Evolutionary conservation across 192 early-diverging fungal genomes (phyloP), one percentile per base, ranked within the genome.

Genomic region (Backusella tuberculispora): DNA sequence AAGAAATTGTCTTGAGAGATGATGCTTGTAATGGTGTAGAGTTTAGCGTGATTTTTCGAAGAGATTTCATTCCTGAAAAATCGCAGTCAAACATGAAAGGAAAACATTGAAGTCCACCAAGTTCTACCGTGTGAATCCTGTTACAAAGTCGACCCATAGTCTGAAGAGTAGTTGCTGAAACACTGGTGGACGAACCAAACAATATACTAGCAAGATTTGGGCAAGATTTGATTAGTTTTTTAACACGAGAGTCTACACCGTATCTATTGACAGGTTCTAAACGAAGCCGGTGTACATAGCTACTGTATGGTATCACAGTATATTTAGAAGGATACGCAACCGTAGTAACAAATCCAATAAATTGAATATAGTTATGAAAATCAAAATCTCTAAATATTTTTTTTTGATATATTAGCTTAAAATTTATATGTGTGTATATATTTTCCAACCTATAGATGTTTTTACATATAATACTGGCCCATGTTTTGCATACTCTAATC

Each of bases 1-100:
- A 0, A 15, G 64, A 15, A 38, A 66, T 40, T 17, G 64, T 66
- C 17, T 40, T 14, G 12, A 66, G 38, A 5, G 64, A 66, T 6
- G 15, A n/a, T 5, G 26, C 29, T 40, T 66, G 64, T 17, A 66
- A 17, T 14, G 64, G 64, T n/a, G 64, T 66, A 6, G 64, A 17
- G 12, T 14, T 66, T 7, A 41, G 34, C 6, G 37, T 40, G 15
- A 66, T 17, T 38, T 66, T 3, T 0, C 4, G 14, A 41, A 66
- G 64, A n/a, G 15, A 15, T 34, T 14, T 38, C 64, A 66, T 66
- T n/a, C 64, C 64, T 0, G 37, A 66, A 38, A 66, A 66, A 41
- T 66, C 64, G 6, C 64, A 66, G n/a, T 66, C 64, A 13, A 66
- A 66, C 64, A 66, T 66, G 34, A 66, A 66, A n/a, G 64, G 38